These are phyloP conservation scores for Xylariaceae sp. DNA, from an alignment of 2,329 filamentous ascomycete species.

Conservation along the genomic window DNA sequence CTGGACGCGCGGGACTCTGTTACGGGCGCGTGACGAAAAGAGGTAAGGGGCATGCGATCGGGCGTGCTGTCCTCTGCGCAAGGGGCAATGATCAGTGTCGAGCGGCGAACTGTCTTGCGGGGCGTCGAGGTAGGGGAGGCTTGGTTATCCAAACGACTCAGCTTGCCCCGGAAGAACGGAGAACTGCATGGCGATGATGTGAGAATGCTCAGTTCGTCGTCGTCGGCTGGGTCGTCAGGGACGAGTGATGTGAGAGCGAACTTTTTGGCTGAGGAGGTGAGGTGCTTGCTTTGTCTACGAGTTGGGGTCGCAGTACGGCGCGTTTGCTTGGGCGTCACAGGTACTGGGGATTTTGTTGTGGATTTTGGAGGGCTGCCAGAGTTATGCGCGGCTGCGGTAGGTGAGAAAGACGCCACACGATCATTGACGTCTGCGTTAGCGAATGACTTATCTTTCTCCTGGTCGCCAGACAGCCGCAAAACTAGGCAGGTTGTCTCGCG, in stretches of 20 bases:
- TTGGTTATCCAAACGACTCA: no score
- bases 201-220: background rate
- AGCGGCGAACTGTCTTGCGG: no score
- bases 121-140: no score
- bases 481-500: background rate
- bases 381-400: slow-evolving; percentile 1
- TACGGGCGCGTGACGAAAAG: slow-evolving; percentile 1
- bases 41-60: background rate
- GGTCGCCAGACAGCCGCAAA: background rate
- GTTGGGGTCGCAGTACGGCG: background rate
- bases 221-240: slow-evolving; percentile 2
- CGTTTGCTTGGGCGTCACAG: slow-evolving; percentile 10
- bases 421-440: no score
- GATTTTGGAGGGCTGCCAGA: background rate
- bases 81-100: slow-evolving; percentile 2
- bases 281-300: slow-evolving; percentile 9
- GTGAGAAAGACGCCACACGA: no score
- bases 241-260: slow-evolving; percentile 20
- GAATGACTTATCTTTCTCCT: no score
- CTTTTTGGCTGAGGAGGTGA: slow-evolving; percentile 11
- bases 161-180: no score
- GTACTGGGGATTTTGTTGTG: background rate
- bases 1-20: slow-evolving; percentile 1
- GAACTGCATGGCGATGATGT: background rate
- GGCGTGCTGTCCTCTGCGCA: slow-evolving; percentile 7